Evolutionary conservation across 306 rosid species (phyloP), one percentile per base, ranked within the genome.

Genomic region (Gastrolobium bilobum): DNA sequence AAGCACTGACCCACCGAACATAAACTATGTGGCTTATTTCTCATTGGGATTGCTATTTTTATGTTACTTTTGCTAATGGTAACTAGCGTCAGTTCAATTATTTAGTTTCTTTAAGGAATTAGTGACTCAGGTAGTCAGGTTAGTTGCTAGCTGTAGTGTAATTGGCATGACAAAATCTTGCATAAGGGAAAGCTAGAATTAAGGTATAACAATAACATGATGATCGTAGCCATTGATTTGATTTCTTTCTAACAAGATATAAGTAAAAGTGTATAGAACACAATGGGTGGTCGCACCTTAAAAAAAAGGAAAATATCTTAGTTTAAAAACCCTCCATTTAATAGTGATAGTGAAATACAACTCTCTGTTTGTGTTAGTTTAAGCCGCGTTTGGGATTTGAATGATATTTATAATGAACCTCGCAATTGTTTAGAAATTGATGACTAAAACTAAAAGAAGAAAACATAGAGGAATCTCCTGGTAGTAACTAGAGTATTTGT

Each of bases 1-100:
- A 78, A 81, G 68, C 62, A 63, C 68, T 78, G 87, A 82, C 87
- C 88, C 88, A 82, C 81, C 3, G 3, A 64, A 51, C 82, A 74
- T 57, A 57, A 70, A 79, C 80, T 54, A 31, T 79, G 80, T 75
- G 69, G 81, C 76, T 86, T 68, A 58, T 78, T 78, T 60, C 83
- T 89, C 68, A 71, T 64, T 65, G 78, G 59, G 70, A 66, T 60
- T 81, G 76, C 35, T 46, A 37, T 40, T 59, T 68, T 76, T 81
- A 14, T 71, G 62, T 40, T 69, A 42, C 58, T 68, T 63, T 57
- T 50, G 77, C 38, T 65, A 79, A 84, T 75, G 86, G 75, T 57
- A 76, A 75, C 63, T 84, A 77, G 63, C 65, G 53, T 50, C 58
- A 61, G 68, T 80, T 39, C 48, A 34, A 52, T 79, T 65, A 54